Evolutionary conservation across 176 grass and related monocot genomes (phyloP).

Genomic region (Bromus sterilis): DNA sequence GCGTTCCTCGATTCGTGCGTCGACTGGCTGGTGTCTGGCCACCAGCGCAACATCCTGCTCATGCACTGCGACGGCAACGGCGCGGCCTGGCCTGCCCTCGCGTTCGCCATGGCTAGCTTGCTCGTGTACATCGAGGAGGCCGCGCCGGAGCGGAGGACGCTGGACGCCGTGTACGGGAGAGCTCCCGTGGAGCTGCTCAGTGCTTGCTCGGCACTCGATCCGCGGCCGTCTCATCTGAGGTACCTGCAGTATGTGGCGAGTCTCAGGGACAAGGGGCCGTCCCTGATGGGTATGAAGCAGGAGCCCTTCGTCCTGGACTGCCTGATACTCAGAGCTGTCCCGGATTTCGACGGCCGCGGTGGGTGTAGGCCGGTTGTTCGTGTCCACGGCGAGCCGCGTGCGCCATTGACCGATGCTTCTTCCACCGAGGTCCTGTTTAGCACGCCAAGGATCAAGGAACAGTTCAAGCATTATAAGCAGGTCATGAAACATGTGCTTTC

Average conservation of each 20-base stretch:
- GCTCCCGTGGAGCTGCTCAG: constrained; percentile 29
- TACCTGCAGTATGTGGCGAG: constrained; percentile 42
- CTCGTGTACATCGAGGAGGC: constrained; percentile 30
- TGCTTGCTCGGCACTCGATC: constrained; percentile 10
- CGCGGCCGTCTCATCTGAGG: constrained; percentile 44
- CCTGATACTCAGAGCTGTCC: constrained; percentile 47
- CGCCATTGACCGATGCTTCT: background rate
- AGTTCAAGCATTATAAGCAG: constrained; percentile 44
- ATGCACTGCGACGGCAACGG: constrained; percentile 34
- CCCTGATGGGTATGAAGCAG: background rate
- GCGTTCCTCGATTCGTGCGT: constrained; percentile 28
- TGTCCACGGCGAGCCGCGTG: constrained; percentile 25
- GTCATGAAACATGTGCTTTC: constrained; percentile 13
- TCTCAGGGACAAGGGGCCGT: constrained; percentile 2
- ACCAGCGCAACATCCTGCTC: constrained; percentile 32
- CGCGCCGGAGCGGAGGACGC: constrained; percentile 18
- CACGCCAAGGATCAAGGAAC: constrained; percentile 33
- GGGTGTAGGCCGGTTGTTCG: constrained; percentile 43
- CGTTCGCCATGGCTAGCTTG: constrained; percentile 44
- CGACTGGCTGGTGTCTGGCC: constrained; percentile 33
- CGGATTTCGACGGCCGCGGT: constrained; percentile 38
- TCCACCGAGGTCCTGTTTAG: constrained; percentile 8
- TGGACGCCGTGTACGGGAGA: constrained; percentile 39
- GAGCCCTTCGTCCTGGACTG: constrained; percentile 36
- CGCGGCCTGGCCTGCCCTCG: constrained; percentile 25